phyloP scores from a whole-genome alignment of 495 filamentous ascomycete species.

The Astrothelium macrocarpum region DNA sequence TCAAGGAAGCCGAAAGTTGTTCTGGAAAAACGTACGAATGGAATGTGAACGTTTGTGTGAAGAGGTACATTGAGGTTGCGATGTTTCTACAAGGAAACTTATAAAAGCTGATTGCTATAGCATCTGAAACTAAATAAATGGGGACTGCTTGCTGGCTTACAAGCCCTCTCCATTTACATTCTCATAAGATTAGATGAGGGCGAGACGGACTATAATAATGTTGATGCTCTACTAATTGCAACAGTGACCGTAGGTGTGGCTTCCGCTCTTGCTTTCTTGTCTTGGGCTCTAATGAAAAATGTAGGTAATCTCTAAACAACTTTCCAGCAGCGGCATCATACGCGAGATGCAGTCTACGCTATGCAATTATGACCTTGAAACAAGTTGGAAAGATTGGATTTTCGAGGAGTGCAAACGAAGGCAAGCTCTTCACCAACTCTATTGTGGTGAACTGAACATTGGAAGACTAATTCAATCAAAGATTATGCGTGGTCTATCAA shows the following conservation, averaged over 20 bases:
- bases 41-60: slow-evolving; percentile 37
- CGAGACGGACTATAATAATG: slow-evolving; percentile 37
- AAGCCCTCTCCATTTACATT: slow-evolving; percentile 37
- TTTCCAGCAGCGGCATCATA: slow-evolving; percentile 7
- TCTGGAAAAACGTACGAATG: slow-evolving; percentile 37
- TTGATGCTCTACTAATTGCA: slow-evolving; percentile 32
- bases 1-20: slow-evolving; percentile 35
- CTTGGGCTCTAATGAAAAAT: not conserved
- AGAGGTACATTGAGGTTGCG: slow-evolving; percentile 28
- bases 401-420: slow-evolving; percentile 37
- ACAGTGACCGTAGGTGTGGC: slow-evolving; percentile 32
- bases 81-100: not conserved
- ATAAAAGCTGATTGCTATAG: slow-evolving; percentile 22
- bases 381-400: slow-evolving; percentile 38
- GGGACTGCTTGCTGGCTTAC: slow-evolving; percentile 37
- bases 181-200: slow-evolving; percentile 37
- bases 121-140: slow-evolving; percentile 28
- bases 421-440: slow-evolving; percentile 10
- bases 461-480: slow-evolving; percentile 21
- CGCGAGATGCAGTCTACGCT: slow-evolving; percentile 8
- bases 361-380: slow-evolving; percentile 10
- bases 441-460: not conserved
- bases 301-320: slow-evolving; percentile 27
- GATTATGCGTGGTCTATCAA: slow-evolving; percentile 35
- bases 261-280: not conserved